Evolutionary conservation across 495 filamentous ascomycete genomes (phyloP).

Genomic region (Extremus antarcticus): DNA sequence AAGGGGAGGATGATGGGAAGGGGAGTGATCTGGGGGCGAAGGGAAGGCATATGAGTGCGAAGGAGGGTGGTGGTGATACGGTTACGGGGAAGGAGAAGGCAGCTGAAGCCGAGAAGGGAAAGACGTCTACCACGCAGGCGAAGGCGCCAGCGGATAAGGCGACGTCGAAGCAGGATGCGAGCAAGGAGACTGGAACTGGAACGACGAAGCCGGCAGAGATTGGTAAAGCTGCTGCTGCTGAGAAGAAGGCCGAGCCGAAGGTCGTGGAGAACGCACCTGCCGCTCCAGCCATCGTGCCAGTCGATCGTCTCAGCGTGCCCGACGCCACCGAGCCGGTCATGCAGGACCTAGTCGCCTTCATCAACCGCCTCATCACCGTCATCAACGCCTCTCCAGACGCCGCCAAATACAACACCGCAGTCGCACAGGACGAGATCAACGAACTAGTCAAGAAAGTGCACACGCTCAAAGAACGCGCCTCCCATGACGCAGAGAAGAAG

Average conservation of each 20-base stretch:
- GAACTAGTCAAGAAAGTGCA: conserved; percentile 65
- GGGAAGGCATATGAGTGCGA: conserved; percentile 29
- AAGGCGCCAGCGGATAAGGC: conserved; percentile 3
- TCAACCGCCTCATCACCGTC: conserved; percentile 89
- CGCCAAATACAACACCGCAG: conserved; percentile 59
- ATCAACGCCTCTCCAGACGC: conserved; percentile 73
- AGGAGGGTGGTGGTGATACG: conserved; percentile 20
- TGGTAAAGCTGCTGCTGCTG: conserved; percentile 9
- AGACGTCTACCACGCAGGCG: conserved; percentile 7
- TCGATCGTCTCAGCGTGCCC: conserved; percentile 62
- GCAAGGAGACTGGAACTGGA: conserved; percentile 13
- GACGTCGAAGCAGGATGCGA: conserved; percentile 12
- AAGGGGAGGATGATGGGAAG: conserved; percentile 30
- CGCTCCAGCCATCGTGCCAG: conserved; percentile 43
- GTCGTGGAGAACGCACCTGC: conserved; percentile 13
- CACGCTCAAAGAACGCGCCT: conserved; percentile 52
- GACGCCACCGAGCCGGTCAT: conserved; percentile 75
- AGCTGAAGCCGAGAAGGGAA: conserved; percentile 30
- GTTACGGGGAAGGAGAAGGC: conserved; percentile 34
- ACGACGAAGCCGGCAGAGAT: not conserved
- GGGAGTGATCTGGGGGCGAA: conserved; percentile 19
- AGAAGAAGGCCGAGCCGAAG: conserved; percentile 27
- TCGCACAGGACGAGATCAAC: conserved; percentile 76
- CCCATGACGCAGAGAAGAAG: conserved; percentile 64
- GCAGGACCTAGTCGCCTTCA: conserved; percentile 84